phyloP scores from a whole-genome alignment of 768 basidiomycete species.

The Phylloporus arenicola region DNA sequence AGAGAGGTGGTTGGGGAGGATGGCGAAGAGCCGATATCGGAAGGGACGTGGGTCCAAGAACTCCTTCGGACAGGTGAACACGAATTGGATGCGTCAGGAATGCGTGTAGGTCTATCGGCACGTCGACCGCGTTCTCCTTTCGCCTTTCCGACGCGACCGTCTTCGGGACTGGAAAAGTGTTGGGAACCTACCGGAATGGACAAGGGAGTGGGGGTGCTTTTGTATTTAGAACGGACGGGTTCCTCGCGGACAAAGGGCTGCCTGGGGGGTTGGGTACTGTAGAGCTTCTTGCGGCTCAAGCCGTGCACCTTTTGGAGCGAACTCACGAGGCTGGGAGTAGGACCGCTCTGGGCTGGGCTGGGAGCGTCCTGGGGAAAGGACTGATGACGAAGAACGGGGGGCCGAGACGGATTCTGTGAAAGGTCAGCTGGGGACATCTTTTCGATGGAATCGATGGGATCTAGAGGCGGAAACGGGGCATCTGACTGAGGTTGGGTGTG shows the following conservation, averaged over 20 bases:
- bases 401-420: slow-evolving; percentile 8
- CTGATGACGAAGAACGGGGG: slow-evolving; percentile 24
- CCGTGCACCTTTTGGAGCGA: slow-evolving; percentile 66
- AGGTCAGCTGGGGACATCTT: slow-evolving; percentile 5
- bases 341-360: slow-evolving; percentile 18
- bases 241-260: slow-evolving; percentile 54
- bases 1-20: slow-evolving; percentile 22
- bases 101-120: slow-evolving; percentile 13
- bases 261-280: slow-evolving; percentile 45
- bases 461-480: slow-evolving; percentile 9
- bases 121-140: slow-evolving; percentile 24
- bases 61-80: slow-evolving; percentile 35
- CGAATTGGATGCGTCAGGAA: slow-evolving; percentile 13
- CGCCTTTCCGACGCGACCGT: slow-evolving; percentile 16
- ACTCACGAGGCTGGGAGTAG: slow-evolving; percentile 49
- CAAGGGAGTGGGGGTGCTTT: slow-evolving; percentile 28
- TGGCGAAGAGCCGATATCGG: slow-evolving; percentile 20
- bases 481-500: neutral
- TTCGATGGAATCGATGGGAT: slow-evolving; percentile 5
- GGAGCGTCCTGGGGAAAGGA: slow-evolving; percentile 25
- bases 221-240: slow-evolving; percentile 33
- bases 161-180: slow-evolving; percentile 15
- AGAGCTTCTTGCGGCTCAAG: slow-evolving; percentile 64
- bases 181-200: slow-evolving; percentile 26
- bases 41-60: slow-evolving; percentile 12